Evolutionary conservation across 164 flowering plant genomes (phyloP), one percentile per base, ranked within the genome.

Genomic region (Piper longum): DNA sequence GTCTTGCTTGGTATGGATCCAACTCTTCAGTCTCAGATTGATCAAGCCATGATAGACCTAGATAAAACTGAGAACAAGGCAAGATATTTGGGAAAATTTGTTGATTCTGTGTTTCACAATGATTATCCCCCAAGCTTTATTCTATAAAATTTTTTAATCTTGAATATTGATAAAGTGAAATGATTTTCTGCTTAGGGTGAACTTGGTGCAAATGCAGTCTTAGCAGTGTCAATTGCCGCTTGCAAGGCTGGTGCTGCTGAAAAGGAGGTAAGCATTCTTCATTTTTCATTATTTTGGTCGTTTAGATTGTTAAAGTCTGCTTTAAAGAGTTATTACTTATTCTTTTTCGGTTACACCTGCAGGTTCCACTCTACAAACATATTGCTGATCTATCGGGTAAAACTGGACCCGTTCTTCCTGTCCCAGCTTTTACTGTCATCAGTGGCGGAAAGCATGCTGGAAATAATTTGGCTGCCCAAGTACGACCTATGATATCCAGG

Each of bases 241-340:
- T 95, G 99, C 82, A 95, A 82, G 79, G 99, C 99, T 68, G 97
- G 97, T 52, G 99, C 99, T 75, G 91, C 95, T 70, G 97, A 95
- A 77, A 95, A 89, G 67, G 99, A 91, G 91, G 99, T 71, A 83
- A 73, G 74, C 17, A 54, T 67, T 59, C 55, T 66, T 26, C 56
- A 6, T 18, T 41, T 3, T 40, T 2, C 7, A 11, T 52, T 5
- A 26, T 45, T 62, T 41, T 18, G 41, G 54, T 63, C 41, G 7
- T 44, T 62, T 6, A 18, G 19, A 16, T 41, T 42, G 8, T 7
- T 11, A 56, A 60, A 5, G 52, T 12, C 40, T 61, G 18, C 8
- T 56, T 59, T 3, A 43, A 7, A 26, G 60, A 18, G 48, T 57
- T 7, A 45, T 43, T 43, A 54, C 3, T 14, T 59, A 69, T 4